Evolutionary conservation across 331 rosid species (phyloP).

Genomic region (Saraca asoca): DNA sequence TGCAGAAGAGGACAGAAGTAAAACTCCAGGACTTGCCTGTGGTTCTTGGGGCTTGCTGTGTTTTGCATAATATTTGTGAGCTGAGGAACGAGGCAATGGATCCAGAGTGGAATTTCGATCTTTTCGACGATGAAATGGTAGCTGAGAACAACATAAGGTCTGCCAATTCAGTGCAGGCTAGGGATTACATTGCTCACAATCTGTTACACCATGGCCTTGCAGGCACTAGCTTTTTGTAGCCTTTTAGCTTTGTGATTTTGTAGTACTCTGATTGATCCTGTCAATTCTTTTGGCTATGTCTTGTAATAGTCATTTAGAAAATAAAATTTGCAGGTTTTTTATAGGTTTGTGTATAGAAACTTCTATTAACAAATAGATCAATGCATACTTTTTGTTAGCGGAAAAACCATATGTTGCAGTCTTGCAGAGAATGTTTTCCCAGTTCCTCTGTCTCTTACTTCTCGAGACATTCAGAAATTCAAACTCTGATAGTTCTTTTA

Average conservation of each 20-base stretch:
- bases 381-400: slow-evolving; percentile 14
- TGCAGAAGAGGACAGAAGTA: slow-evolving; percentile 78
- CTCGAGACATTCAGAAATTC: background rate
- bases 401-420: background rate
- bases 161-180: slow-evolving; percentile 35
- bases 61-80: slow-evolving; percentile 75
- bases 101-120: slow-evolving; percentile 32
- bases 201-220: slow-evolving; percentile 65
- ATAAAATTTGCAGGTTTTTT: slow-evolving; percentile 19
- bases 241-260: background rate
- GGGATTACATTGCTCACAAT: slow-evolving; percentile 72
- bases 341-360: slow-evolving; percentile 4
- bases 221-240: slow-evolving; percentile 48
- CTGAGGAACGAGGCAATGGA: slow-evolving; percentile 57
- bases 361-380: slow-evolving; percentile 1
- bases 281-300: slow-evolving; percentile 40
- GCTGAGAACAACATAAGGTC: slow-evolving; percentile 49
- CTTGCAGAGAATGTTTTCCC: background rate
- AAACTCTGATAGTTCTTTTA: background rate
- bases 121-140: slow-evolving; percentile 64
- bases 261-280: background rate
- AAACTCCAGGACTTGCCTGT: slow-evolving; percentile 72
- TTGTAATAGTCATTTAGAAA: slow-evolving; percentile 33
- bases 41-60: slow-evolving; percentile 83
- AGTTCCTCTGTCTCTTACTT: background rate